Evolutionary conservation across 768 basidiomycete genomes (phyloP).

Genomic region (Kwoniella dejecticola): DNA sequence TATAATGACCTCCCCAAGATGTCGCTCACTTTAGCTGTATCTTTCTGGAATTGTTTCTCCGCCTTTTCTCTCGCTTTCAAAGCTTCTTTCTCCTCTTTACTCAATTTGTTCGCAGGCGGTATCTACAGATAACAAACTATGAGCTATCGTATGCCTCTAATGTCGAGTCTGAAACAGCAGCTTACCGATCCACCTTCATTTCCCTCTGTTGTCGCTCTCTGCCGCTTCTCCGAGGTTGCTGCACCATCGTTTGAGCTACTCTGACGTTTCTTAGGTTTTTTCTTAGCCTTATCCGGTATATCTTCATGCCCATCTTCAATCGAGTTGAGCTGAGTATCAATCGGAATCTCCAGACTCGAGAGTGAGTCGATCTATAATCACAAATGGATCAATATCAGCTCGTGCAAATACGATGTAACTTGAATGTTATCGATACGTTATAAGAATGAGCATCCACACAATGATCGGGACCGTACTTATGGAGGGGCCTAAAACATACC

Average conservation of each 20-base stretch:
- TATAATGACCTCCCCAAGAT: no score
- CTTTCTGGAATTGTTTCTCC: constrained; percentile 33
- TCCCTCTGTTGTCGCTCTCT: neutral
- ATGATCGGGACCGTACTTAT: neutral
- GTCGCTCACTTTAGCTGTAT: constrained; percentile 30
- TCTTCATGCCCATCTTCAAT: constrained; percentile 1
- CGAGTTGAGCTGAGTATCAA: neutral
- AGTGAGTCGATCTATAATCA: neutral
- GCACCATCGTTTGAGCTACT: neutral
- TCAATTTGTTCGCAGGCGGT: neutral
- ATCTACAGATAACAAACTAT: neutral
- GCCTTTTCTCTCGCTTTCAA: constrained; percentile 31
- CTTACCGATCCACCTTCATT: neutral
- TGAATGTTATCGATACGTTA: no score
- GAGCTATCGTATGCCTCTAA: neutral
- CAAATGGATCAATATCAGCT: neutral
- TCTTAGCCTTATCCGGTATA: neutral
- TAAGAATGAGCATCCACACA: no score
- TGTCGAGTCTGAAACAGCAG: neutral
- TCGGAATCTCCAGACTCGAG: neutral
- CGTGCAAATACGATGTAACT: neutral
- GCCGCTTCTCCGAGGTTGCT: neutral
- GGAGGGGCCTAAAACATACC: neutral
- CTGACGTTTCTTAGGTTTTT: constrained; percentile 10
- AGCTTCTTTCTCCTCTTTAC: constrained; percentile 34